These are phyloP conservation scores for Cerrena zonata DNA, from an alignment of 1,284 basidiomycete genomes.

Conservation along the genomic window DNA sequence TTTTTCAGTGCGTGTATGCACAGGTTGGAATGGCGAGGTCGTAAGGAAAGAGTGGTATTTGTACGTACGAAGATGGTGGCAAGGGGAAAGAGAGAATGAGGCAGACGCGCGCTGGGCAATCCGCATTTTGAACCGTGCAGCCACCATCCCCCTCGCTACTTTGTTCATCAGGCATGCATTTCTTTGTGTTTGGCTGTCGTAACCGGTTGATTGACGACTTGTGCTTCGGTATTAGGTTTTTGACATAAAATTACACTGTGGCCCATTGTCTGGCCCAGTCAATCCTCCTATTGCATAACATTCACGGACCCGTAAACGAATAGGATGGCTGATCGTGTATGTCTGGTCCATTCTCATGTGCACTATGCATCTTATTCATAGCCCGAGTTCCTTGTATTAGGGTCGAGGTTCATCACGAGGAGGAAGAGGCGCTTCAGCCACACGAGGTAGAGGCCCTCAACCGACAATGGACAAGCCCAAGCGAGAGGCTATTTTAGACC, in stretches of 20 bases:
- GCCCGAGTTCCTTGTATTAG: conserved; percentile 12
- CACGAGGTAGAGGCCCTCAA: conserved; percentile 29
- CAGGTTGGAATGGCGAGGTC: conserved; percentile 9
- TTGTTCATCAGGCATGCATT: neutral
- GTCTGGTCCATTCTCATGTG: conserved; percentile 9
- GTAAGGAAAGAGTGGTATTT: conserved; percentile 12
- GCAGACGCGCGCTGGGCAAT: conserved; percentile 9
- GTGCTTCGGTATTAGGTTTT: too few species aligned
- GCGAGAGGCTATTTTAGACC: conserved; percentile 91
- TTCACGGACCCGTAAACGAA: neutral
- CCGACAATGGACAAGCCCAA: conserved; percentile 80
- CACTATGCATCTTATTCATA: conserved; percentile 9
- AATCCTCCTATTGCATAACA: neutral
- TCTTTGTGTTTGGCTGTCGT: neutral
- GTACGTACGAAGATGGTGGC: conserved; percentile 9
- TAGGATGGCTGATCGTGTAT: conserved; percentile 33
- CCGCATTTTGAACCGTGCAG: conserved; percentile 13
- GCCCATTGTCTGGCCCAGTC: neutral
- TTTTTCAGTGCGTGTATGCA: neutral
- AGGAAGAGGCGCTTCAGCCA: conserved; percentile 18
- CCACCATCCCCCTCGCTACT: neutral
- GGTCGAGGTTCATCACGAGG: conserved; percentile 25
- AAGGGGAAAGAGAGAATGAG: conserved; percentile 15
- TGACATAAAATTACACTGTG: too few species aligned
- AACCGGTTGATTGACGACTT: too few species aligned